phyloP scores from a whole-genome alignment of 768 basidiomycete species.

The Termitomyces sp. region DNA sequence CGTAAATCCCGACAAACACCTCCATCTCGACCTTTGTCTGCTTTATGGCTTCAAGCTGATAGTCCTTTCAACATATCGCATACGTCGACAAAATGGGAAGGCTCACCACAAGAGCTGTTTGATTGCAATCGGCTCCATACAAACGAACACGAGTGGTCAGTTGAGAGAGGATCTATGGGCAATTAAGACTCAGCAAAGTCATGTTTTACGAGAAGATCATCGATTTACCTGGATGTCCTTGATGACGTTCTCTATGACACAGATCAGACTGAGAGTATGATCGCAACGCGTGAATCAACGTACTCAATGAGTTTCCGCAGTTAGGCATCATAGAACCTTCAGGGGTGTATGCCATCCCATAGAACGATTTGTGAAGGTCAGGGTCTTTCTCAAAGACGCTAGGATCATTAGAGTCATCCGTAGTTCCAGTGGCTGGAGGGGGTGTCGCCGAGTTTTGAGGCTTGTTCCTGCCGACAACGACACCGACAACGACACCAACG shows the following conservation, averaged over 20 bases:
- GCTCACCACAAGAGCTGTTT: slow-evolving; percentile 67
- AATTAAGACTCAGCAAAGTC: slow-evolving; percentile 8
- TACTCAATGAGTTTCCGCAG: slow-evolving; percentile 54
- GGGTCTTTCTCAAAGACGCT: slow-evolving; percentile 66
- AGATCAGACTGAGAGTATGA: background rate
- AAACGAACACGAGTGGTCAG: slow-evolving; percentile 74
- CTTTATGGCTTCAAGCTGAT: slow-evolving; percentile 79
- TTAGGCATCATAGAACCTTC: slow-evolving; percentile 57
- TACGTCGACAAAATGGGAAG: background rate
- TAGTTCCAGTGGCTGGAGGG: background rate
- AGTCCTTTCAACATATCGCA: background rate
- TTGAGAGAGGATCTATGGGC: slow-evolving; percentile 69
- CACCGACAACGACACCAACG: slow-evolving; percentile 56
- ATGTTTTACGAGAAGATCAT: background rate
- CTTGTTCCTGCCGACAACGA: slow-evolving; percentile 54
- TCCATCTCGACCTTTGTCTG: slow-evolving; percentile 82
- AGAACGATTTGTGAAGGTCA: slow-evolving; percentile 67
- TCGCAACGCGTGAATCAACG: slow-evolving; percentile 5
- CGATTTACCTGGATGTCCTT: slow-evolving; percentile 60
- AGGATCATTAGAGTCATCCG: slow-evolving; percentile 45
- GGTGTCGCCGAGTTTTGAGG: slow-evolving; percentile 18
- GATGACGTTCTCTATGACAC: slow-evolving; percentile 49
- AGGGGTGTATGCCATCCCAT: slow-evolving; percentile 86
- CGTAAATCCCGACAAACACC: slow-evolving; percentile 74
- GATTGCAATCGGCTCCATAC: slow-evolving; percentile 86